These are phyloP conservation scores for Trichoderma parareesei DNA, from an alignment of 495 filamentous ascomycete genomes.

Conservation along the genomic window DNA sequence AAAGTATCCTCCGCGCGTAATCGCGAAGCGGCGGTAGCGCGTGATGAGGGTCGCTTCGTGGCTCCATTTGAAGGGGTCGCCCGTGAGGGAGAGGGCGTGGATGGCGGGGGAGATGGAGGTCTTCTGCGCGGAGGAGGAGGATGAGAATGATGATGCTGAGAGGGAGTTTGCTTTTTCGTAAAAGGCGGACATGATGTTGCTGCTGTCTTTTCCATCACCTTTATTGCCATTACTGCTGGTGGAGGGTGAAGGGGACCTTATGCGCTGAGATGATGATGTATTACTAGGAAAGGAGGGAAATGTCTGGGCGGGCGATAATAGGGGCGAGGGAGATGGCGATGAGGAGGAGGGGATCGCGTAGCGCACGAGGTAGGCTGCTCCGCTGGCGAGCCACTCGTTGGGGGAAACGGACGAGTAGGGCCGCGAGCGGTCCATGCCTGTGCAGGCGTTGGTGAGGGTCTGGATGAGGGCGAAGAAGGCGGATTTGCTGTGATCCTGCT, in stretches of 20 bases:
- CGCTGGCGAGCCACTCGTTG: constrained; percentile 7
- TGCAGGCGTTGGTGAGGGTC: constrained; percentile 20
- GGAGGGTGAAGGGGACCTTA: not conserved
- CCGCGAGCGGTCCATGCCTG: constrained; percentile 12
- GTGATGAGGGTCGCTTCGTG: constrained; percentile 17
- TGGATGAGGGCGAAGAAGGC: constrained; percentile 21
- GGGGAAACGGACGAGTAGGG: not conserved
- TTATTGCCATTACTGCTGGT: not conserved
- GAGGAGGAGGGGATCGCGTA: not conserved
- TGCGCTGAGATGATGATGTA: too few species aligned
- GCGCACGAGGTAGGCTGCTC: constrained; percentile 13
- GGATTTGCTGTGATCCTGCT: constrained; percentile 4
- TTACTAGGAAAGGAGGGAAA: not conserved
- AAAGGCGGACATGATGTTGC: not conserved
- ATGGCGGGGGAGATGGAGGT: constrained; percentile 7
- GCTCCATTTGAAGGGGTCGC: constrained; percentile 18
- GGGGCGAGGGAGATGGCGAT: not conserved
- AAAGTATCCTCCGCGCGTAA: constrained; percentile 17
- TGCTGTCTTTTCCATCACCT: not conserved
- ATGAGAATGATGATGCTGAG: not conserved
- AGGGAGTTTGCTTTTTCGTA: not conserved
- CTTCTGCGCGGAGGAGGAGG: not conserved
- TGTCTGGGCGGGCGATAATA: not conserved
- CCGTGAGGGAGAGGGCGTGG: constrained; percentile 5
- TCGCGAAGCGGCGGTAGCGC: constrained; percentile 16